These are phyloP conservation scores for Penicillium fuscoglaucum DNA, from an alignment of 2,329 filamentous ascomycete species.

Conservation along the genomic window DNA sequence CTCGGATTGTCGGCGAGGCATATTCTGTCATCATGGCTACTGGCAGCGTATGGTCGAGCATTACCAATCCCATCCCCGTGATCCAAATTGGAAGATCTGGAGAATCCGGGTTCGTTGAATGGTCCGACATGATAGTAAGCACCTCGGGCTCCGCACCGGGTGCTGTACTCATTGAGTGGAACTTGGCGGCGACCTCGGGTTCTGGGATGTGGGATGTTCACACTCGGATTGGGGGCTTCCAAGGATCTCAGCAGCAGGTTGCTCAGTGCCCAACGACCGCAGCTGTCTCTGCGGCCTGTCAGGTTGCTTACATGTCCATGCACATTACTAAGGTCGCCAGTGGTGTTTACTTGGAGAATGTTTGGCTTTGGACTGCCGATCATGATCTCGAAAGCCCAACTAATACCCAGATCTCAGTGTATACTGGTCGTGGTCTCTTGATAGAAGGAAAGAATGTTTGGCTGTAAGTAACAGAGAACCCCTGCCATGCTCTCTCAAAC, in stretches of 20 bases:
- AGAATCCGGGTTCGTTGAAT: conserved; percentile 66
- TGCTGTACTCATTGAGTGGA: conserved; percentile 72
- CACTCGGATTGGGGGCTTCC: conserved; percentile 53
- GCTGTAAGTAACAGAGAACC: conserved; percentile 32
- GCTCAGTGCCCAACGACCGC: conserved; percentile 47
- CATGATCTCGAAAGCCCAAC: conserved; percentile 55
- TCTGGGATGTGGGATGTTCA: conserved; percentile 61
- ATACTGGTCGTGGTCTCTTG: conserved; percentile 54
- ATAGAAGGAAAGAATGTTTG: conserved; percentile 48
- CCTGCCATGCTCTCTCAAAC: background rate
- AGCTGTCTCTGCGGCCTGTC: conserved; percentile 35
- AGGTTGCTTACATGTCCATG: conserved; percentile 41
- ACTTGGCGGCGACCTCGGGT: conserved; percentile 55
- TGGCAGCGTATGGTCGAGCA: conserved; percentile 58
- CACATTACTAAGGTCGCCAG: conserved; percentile 37
- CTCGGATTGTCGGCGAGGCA: conserved; percentile 57
- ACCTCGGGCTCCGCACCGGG: conserved; percentile 67
- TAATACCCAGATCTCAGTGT: conserved; percentile 55
- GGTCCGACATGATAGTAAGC: conserved; percentile 70
- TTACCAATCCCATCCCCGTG: conserved; percentile 62
- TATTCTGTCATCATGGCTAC: conserved; percentile 58
- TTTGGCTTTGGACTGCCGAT: conserved; percentile 56
- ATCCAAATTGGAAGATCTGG: conserved; percentile 66
- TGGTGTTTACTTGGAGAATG: conserved; percentile 51
- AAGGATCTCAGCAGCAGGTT: conserved; percentile 49